Conservation (phyloP, 176 grass and related monocot species). For the Puya raimondii region DNA sequence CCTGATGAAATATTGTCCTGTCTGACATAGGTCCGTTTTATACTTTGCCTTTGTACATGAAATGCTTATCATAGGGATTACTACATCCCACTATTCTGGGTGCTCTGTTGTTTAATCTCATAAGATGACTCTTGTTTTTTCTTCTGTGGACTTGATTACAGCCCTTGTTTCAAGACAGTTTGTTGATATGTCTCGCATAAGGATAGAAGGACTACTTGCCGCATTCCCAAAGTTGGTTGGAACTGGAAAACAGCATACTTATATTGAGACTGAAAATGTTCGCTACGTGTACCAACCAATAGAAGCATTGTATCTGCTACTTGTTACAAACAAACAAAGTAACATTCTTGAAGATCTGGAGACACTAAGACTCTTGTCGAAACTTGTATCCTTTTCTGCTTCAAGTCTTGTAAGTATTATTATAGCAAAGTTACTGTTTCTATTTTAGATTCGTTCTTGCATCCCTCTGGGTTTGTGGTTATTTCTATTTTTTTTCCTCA, state of each 20-base stretch:
- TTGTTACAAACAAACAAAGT: conserved; percentile 88
- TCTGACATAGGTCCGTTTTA: too few species aligned
- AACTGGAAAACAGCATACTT: conserved; percentile 78
- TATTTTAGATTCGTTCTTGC: too few species aligned
- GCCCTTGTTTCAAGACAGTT: conserved; percentile 77
- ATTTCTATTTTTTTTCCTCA: too few species aligned
- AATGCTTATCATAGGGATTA: too few species aligned
- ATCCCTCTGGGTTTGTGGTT: too few species aligned
- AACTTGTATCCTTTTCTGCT: conserved; percentile 45
- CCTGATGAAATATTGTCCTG: too few species aligned
- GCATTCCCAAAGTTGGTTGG: conserved; percentile 84
- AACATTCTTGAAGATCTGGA: conserved; percentile 94
- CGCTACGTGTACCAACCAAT: conserved; percentile 82
- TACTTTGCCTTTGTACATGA: too few species aligned
- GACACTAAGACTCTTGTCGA: conserved; percentile 70
- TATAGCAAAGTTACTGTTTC: neutral
- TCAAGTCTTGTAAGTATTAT: neutral
- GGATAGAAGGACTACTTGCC: conserved; percentile 76
- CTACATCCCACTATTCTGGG: too few species aligned
- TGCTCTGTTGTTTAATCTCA: neutral
- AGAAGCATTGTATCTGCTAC: conserved; percentile 69
- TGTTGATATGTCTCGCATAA: conserved; percentile 81
- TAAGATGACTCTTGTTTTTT: neutral
- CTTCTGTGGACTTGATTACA: conserved; percentile 24
- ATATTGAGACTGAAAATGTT: conserved; percentile 79